Evolutionary conservation across 306 rosid species (phyloP).

Genomic region (Hippophae rhamnoides): DNA sequence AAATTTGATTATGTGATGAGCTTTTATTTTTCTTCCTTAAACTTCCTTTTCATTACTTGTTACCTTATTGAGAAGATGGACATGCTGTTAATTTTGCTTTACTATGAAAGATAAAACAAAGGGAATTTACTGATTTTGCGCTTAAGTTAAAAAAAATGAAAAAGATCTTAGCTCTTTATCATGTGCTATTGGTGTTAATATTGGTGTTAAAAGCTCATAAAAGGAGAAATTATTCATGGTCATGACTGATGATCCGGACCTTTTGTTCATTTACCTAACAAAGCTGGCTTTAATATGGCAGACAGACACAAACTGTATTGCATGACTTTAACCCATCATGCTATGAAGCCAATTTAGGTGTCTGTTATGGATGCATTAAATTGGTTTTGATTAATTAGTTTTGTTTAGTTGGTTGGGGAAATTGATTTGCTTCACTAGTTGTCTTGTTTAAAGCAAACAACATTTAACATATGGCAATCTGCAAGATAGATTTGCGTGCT

Average conservation of each 20-base stretch:
- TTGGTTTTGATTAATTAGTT: constrained; percentile 20
- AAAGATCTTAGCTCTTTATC: background rate
- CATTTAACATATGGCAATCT: constrained; percentile 13
- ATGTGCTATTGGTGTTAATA: background rate
- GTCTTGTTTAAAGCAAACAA: constrained; percentile 10
- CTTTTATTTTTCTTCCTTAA: too few species aligned
- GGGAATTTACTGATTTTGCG: background rate
- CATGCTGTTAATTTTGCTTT: background rate
- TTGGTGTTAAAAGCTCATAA: constrained; percentile 9
- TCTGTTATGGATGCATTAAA: constrained; percentile 6
- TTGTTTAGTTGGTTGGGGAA: constrained; percentile 12
- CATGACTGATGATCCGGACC: background rate
- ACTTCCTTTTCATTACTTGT: too few species aligned
- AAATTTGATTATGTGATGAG: too few species aligned
- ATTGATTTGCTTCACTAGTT: constrained; percentile 17
- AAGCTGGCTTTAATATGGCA: constrained; percentile 8
- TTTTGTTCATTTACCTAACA: constrained; percentile 8
- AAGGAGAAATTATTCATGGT: background rate
- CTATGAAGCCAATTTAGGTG: constrained; percentile 1
- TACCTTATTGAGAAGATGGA: too few species aligned
- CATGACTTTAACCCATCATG: background rate
- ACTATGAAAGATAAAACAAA: background rate
- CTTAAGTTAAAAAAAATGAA: background rate
- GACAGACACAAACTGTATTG: constrained; percentile 2
- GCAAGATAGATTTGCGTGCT: constrained; percentile 12